phyloP scores from a whole-genome alignment of 164 flowering plant genomes.

The Tetracentron sinense region DNA sequence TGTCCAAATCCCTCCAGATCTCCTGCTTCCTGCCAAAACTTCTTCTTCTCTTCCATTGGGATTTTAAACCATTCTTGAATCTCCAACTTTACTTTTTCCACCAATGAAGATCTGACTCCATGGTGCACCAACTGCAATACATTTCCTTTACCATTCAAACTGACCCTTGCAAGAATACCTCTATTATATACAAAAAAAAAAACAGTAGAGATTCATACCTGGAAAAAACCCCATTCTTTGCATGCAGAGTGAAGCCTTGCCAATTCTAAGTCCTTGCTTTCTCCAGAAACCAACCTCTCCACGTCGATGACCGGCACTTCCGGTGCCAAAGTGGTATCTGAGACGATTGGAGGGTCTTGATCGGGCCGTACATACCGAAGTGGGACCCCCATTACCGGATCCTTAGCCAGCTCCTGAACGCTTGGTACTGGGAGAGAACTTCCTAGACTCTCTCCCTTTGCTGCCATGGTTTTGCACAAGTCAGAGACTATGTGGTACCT shows the following conservation, averaged over 20 bases:
- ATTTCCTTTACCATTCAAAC: no score
- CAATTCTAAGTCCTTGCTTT: constrained; percentile 17
- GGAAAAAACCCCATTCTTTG: constrained; percentile 46
- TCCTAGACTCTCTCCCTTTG: neutral
- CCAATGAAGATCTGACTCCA: constrained; percentile 22
- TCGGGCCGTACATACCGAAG: constrained; percentile 15
- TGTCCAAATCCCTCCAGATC: constrained; percentile 42
- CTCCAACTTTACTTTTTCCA: constrained; percentile 30
- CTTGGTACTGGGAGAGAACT: constrained; percentile 22
- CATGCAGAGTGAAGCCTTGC: constrained; percentile 28
- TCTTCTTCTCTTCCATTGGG: constrained; percentile 37
- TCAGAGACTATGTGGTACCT: no score
- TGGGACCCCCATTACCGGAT: constrained; percentile 10
- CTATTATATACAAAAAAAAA: no score
- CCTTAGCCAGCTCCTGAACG: constrained; percentile 26
- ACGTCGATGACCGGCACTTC: constrained; percentile 32
- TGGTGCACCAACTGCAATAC: constrained; percentile 35
- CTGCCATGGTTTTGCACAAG: neutral
- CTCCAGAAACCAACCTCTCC: constrained; percentile 6
- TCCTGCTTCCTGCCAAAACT: constrained; percentile 24
- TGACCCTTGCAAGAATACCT: no score
- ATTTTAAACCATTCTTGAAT: constrained; percentile 28
- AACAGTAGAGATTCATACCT: constrained; percentile 15
- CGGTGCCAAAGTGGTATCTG: constrained; percentile 3
- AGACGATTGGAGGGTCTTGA: constrained; percentile 15